Conservation (phyloP, 768 basidiomycete genomes). For the Auriscalpium microsporum region DNA sequence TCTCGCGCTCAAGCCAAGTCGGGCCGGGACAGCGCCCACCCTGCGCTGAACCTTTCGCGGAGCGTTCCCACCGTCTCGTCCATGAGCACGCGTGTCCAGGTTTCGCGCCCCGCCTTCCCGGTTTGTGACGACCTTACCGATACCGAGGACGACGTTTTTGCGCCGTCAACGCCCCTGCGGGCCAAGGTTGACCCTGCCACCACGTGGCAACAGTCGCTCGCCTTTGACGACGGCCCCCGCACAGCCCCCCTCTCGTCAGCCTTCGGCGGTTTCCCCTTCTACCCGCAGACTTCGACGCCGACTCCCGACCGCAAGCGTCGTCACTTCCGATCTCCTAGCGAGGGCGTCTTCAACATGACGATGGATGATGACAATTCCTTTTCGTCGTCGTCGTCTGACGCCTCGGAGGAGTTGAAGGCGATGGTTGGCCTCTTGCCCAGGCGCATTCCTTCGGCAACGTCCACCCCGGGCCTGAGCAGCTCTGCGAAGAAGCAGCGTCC, state of each 20-base stretch:
- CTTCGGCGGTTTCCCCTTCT: slow-evolving; percentile 32
- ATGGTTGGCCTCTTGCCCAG: slow-evolving; percentile 21
- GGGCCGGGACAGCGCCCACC: not conserved
- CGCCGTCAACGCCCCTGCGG: slow-evolving; percentile 50
- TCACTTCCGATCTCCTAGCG: slow-evolving; percentile 59
- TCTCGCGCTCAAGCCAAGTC: slow-evolving; percentile 25
- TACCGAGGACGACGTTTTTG: slow-evolving; percentile 26
- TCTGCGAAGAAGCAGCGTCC: not conserved
- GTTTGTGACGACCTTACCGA: slow-evolving; percentile 69
- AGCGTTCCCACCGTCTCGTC: slow-evolving; percentile 38
- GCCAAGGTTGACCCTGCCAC: slow-evolving; percentile 1
- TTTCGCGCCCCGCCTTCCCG: slow-evolving; percentile 41
- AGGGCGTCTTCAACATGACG: slow-evolving; percentile 68
- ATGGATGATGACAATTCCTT: slow-evolving; percentile 51
- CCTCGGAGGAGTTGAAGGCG: slow-evolving; percentile 30
- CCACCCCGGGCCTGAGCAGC: slow-evolving; percentile 11
- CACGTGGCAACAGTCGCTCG: slow-evolving; percentile 26
- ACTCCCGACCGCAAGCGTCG: slow-evolving; percentile 26
- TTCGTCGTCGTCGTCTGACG: slow-evolving; percentile 32
- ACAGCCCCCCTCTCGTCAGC: slow-evolving; percentile 42
- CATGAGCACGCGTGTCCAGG: slow-evolving; percentile 27
- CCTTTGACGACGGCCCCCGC: slow-evolving; percentile 31
- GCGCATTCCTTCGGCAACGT: slow-evolving; percentile 8
- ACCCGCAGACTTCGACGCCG: slow-evolving; percentile 29
- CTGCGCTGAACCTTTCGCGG: slow-evolving; percentile 29